phyloP scores from a whole-genome alignment of 75 land plant species.

The Azolla pinnata region DNA sequence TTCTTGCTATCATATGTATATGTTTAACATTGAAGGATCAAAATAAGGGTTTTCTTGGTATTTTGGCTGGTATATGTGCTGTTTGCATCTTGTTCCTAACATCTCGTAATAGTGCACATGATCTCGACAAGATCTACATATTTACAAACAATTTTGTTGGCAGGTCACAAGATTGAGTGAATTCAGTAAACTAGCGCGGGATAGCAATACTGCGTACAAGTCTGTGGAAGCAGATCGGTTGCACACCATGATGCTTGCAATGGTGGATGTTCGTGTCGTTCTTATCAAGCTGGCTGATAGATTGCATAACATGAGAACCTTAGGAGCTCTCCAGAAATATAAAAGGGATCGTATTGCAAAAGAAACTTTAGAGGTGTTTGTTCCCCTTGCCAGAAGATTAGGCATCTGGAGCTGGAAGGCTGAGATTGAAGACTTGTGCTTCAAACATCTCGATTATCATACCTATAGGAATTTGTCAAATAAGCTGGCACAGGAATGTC shows the following conservation, averaged over 20 bases:
- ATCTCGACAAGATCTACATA: too few relatives aligned
- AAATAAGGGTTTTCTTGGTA: too few relatives aligned
- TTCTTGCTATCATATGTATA: too few relatives aligned
- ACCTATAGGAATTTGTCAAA: conserved; percentile 56
- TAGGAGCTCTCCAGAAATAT: conserved; percentile 56
- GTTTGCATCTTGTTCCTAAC: too few relatives aligned
- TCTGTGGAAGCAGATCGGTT: conserved; percentile 77
- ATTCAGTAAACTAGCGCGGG: conserved; percentile 94
- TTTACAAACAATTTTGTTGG: too few relatives aligned
- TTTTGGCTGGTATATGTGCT: too few relatives aligned
- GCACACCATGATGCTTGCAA: conserved; percentile 94
- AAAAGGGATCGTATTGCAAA: conserved; percentile 88
- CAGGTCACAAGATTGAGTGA: conserved; percentile 88
- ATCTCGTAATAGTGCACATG: too few relatives aligned
- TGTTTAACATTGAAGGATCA: too few relatives aligned
- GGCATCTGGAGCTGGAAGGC: conserved; percentile 97
- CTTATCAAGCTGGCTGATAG: conserved; percentile 92
- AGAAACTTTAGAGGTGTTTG: conserved; percentile 91
- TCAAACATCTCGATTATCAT: conserved; percentile 63
- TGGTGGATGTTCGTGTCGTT: conserved; percentile 92
- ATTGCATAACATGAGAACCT: conserved; percentile 91
- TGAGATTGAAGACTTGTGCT: conserved; percentile 84
- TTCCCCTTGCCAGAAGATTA: conserved; percentile 74
- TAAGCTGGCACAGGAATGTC: conserved; percentile 58
- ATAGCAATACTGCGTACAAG: conserved; percentile 65